Evolutionary conservation across 176 grass and related monocot genomes (phyloP).

Genomic region (Triticum timopheevii): DNA sequence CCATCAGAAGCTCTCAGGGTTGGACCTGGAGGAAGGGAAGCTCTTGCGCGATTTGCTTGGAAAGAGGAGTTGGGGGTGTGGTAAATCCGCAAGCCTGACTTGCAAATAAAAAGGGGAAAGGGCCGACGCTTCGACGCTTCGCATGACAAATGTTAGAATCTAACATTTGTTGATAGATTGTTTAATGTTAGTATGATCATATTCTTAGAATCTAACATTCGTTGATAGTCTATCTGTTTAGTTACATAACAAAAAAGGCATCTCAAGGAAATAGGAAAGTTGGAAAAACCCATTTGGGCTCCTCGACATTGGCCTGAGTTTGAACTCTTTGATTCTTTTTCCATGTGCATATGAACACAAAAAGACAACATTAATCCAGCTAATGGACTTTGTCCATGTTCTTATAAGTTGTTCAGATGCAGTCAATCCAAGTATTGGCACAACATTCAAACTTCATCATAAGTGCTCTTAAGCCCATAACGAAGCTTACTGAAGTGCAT

Average conservation of each 20-base stretch:
- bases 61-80: no score
- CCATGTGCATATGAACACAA: slow-evolving; percentile 30
- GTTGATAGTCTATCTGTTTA: neutral
- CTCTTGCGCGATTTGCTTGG: no score
- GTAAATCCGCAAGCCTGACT: no score
- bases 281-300: slow-evolving; percentile 43
- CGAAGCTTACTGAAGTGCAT: neutral
- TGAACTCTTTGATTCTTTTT: slow-evolving; percentile 56
- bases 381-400: neutral
- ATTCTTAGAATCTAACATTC: neutral
- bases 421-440: slow-evolving; percentile 5
- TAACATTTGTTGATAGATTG: neutral
- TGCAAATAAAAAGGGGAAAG: no score
- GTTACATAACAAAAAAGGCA: neutral
- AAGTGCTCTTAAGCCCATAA: neutral
- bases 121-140: no score
- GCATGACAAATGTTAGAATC: no score
- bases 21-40: no score
- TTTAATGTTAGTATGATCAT: neutral
- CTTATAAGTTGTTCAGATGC: neutral
- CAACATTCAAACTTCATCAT: neutral
- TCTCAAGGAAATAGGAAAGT: neutral
- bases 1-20: no score
- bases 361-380: slow-evolving; percentile 6
- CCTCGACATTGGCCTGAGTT: slow-evolving; percentile 59